These are phyloP conservation scores for Basidiobolus meristosporus DNA, from an alignment of 371 early-diverging fungal species.

Conservation along the genomic window DNA sequence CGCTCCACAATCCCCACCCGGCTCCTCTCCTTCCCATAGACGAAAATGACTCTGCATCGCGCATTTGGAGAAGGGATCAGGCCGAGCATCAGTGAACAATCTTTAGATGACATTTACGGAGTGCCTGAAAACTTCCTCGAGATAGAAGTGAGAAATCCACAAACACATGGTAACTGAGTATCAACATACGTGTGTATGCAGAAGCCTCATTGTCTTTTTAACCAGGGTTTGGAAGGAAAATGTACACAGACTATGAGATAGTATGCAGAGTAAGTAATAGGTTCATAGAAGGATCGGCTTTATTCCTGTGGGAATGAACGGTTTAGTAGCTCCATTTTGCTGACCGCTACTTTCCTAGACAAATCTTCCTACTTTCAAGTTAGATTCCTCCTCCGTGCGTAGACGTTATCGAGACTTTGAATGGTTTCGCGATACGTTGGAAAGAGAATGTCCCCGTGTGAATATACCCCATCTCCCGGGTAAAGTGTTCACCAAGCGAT, in stretches of 20 bases:
- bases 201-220: too few relatives aligned
- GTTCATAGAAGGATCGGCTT: too few relatives aligned
- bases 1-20: too few relatives aligned
- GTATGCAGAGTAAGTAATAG: slow-evolving; percentile 53
- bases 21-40: too few relatives aligned
- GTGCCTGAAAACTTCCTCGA: slow-evolving; percentile 94
- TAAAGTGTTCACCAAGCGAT: slow-evolving; percentile 91
- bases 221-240: slow-evolving; percentile 59
- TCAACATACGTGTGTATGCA: too few relatives aligned
- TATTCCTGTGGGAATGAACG: too few relatives aligned
- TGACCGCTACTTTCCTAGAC: slow-evolving; percentile 61
- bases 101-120: slow-evolving; percentile 79
- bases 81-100: slow-evolving; percentile 49
- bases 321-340: too few relatives aligned
- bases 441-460: slow-evolving; percentile 80
- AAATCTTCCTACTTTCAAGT: slow-evolving; percentile 94
- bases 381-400: slow-evolving; percentile 63
- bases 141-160: slow-evolving; percentile 84
- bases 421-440: slow-evolving; percentile 88
- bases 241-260: slow-evolving; percentile 92
- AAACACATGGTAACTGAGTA: slow-evolving; percentile 70
- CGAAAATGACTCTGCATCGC: slow-evolving; percentile 6
- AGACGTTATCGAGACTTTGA: slow-evolving; percentile 95
- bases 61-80: slow-evolving; percentile 32
- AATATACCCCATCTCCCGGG: slow-evolving; percentile 92